phyloP scores from a whole-genome alignment of 2,329 filamentous ascomycete species.

The Orbilia brochopaga region DNA sequence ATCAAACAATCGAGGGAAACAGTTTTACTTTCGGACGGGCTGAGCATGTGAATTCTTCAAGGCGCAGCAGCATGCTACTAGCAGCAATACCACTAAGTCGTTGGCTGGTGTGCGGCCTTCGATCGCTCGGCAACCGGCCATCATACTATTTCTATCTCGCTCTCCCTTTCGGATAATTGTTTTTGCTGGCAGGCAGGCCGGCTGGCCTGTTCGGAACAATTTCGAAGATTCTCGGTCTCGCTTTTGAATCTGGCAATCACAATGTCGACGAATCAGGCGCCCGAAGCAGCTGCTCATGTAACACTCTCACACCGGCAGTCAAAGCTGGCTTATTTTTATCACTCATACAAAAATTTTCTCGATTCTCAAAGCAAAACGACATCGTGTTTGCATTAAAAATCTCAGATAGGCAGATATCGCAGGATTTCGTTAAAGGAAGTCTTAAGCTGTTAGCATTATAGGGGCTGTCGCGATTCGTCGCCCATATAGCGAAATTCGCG shows the following conservation, averaged over 20 bases:
- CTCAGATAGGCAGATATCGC: constrained; percentile 25
- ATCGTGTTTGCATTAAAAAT: not conserved
- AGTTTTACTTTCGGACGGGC: constrained; percentile 8
- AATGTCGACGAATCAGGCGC: constrained; percentile 2
- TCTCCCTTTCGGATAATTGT: constrained; percentile 50
- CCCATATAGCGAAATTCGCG: constrained; percentile 46
- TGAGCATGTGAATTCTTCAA: constrained; percentile 41
- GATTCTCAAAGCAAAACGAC: too few species aligned
- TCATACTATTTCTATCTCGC: constrained; percentile 17
- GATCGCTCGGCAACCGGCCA: constrained; percentile 44
- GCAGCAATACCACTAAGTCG: too few species aligned
- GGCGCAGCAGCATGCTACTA: too few species aligned
- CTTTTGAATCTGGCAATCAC: not conserved
- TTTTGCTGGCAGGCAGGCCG: constrained; percentile 37
- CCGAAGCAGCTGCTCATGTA: constrained; percentile 36
- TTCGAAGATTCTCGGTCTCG: constrained; percentile 30
- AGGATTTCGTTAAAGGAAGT: not conserved
- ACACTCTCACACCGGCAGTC: constrained; percentile 14
- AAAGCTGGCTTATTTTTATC: constrained; percentile 41
- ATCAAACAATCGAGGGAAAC: too few species aligned
- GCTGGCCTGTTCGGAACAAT: constrained; percentile 20
- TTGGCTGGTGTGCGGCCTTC: too few species aligned
- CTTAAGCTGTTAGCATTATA: not conserved
- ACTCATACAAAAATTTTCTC: constrained; percentile 34
- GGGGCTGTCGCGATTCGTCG: not conserved